Base-by-base conservation (phyloP, 1,284 basidiomycete species). In the Athelia sp. region DNA sequence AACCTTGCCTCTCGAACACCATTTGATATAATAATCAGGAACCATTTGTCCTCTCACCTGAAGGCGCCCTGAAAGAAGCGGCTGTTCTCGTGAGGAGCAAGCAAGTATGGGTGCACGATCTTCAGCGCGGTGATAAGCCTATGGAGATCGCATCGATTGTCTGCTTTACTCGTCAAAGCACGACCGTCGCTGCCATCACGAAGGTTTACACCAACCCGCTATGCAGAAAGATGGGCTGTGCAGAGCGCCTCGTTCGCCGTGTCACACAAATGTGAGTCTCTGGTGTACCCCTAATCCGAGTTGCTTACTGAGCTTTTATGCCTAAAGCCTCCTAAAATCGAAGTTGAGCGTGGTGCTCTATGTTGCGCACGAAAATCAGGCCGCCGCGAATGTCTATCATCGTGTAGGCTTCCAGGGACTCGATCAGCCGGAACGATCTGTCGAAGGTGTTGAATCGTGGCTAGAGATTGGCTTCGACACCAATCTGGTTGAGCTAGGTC, bases 81-180 rank as follows among this genome's bases (percentile, higher is more conserved):
- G 51, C 51, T 13, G 56, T 66, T 6, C 59, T 87, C 46, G 74
- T 88, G 23, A 48, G 55, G 3, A 69, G 73, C 13, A 48, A 64
- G 10, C 70, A 78, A 49, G 71, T 81, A 2, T 89, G 86, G 86
- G 78, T 87, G 1, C 79, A 82, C 53, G 67, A 73, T 42, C 66
- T 80, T 17, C 56, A 58, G 35, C 53, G 46, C 3, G 52, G 50
- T 1, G 40, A 15, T 2, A 45, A 48, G 4, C 48, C 47, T 2
- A 40, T 62, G 21, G 69, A 74, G 47, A 73, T 83, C 26, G 81
- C 85, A 1, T 87, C 74, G 15, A 78, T 89, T 32, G 82, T 82
- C 2, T 83, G 83, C 11, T 76, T 74, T 38, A 84, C 82, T 2
- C 69, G 84, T 2, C 76, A 75, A 50, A 77, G 69, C 34, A 66